phyloP scores from a whole-genome alignment of 768 basidiomycete genomes.

The Hydnomerulius pinastri region DNA sequence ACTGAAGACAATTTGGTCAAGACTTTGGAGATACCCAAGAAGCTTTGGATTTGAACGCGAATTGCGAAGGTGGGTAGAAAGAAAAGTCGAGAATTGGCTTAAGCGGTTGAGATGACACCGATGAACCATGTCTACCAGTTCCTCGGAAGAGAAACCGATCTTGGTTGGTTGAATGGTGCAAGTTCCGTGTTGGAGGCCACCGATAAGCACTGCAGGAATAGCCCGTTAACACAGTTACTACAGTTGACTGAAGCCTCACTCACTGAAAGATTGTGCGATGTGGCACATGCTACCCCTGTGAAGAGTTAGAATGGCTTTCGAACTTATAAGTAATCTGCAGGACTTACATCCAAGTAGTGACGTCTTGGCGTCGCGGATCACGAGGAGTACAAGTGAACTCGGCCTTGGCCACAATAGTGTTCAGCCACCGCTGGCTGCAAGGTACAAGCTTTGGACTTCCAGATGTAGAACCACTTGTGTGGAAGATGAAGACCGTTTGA shows the following conservation, averaged over 20 bases:
- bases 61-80: slow-evolving; percentile 61
- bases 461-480: slow-evolving; percentile 83
- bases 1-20: slow-evolving; percentile 67
- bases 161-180: slow-evolving; percentile 73
- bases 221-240: slow-evolving; percentile 21
- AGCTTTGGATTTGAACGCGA: slow-evolving; percentile 62
- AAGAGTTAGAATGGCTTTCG: slow-evolving; percentile 35
- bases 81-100: slow-evolving; percentile 73
- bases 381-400: slow-evolving; percentile 49
- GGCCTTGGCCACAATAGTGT: slow-evolving; percentile 63
- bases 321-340: slow-evolving; percentile 15
- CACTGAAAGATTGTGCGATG: slow-evolving; percentile 76
- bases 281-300: slow-evolving; percentile 83
- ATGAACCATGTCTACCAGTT: slow-evolving; percentile 71
- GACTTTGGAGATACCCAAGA: slow-evolving; percentile 50
- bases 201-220: slow-evolving; percentile 59
- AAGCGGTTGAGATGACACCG: slow-evolving; percentile 71
- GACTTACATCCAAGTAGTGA: slow-evolving; percentile 72
- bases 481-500: slow-evolving; percentile 68
- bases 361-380: slow-evolving; percentile 58
- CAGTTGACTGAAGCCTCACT: slow-evolving; percentile 33
- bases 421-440: slow-evolving; percentile 67
- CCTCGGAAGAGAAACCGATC: slow-evolving; percentile 64
- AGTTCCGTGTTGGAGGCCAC: slow-evolving; percentile 68
- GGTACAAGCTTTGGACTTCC: slow-evolving; percentile 80